These are phyloP conservation scores for Corynespora cassiicola DNA, from an alignment of 2,329 filamentous ascomycete genomes.

Conservation along the genomic window DNA sequence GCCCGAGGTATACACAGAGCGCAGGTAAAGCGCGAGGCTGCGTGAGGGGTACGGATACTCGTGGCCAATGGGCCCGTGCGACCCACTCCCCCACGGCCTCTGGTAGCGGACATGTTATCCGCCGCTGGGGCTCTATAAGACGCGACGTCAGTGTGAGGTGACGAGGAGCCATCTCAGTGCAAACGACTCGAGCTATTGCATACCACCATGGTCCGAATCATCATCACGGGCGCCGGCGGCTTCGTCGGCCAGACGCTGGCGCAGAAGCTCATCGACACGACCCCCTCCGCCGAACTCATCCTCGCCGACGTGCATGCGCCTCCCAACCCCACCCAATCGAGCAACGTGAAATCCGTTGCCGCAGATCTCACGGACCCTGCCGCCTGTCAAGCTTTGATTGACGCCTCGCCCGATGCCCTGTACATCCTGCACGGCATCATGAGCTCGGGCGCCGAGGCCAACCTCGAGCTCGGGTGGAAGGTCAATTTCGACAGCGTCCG, in stretches of 20 bases:
- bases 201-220: slow-evolving; percentile 48
- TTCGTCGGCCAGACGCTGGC: slow-evolving; percentile 70
- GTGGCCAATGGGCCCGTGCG: too few species aligned
- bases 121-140: too few species aligned
- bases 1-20: too few species aligned
- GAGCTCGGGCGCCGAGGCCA: slow-evolving; percentile 68
- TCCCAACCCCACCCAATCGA: slow-evolving; percentile 52
- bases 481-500: slow-evolving; percentile 69
- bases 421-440: slow-evolving; percentile 73
- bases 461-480: slow-evolving; percentile 64
- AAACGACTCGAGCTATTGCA: neutral
- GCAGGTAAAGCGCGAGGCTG: too few species aligned
- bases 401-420: slow-evolving; percentile 37
- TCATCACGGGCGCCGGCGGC: slow-evolving; percentile 70
- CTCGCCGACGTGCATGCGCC: slow-evolving; percentile 65
- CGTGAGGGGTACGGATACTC: too few species aligned
- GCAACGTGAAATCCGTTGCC: slow-evolving; percentile 58
- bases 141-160: too few species aligned
- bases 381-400: slow-evolving; percentile 30
- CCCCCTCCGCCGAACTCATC: slow-evolving; percentile 54
- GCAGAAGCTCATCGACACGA: slow-evolving; percentile 59
- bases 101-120: too few species aligned
- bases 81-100: too few species aligned
- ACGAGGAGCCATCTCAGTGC: neutral
- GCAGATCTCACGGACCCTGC: slow-evolving; percentile 58